Evolutionary conservation across 1,139 yeast genomes (phyloP).

Genomic region (Yamadazyma diospyri): DNA sequence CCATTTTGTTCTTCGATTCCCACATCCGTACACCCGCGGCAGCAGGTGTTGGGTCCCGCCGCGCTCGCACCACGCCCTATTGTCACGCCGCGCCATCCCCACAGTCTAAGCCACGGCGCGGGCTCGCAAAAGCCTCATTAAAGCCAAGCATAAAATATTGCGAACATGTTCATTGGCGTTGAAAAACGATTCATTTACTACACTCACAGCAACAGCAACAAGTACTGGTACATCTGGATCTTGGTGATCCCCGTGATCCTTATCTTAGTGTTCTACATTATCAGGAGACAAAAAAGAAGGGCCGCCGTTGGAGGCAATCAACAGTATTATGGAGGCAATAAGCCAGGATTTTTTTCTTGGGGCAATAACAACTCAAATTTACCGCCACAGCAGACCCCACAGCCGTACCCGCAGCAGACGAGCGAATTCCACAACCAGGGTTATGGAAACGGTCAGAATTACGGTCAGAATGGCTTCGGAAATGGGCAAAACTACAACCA

Average conservation of each 20-base stretch:
- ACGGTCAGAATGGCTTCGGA: background rate
- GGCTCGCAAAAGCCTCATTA: background rate
- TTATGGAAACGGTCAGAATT: background rate
- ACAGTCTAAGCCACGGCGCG: background rate
- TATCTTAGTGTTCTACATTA: background rate
- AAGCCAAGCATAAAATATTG: background rate
- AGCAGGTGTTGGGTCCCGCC: background rate
- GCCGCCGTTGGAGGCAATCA: background rate
- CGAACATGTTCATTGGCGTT: background rate
- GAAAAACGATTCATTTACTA: background rate
- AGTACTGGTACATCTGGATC: background rate
- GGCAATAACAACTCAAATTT: slow-evolving; percentile 3
- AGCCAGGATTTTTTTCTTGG: slow-evolving; percentile 4
- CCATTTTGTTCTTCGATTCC: no score
- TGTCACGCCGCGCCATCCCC: background rate
- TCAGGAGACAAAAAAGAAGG: background rate
- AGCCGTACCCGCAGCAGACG: slow-evolving; percentile 3
- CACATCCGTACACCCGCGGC: no score
- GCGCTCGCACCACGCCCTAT: background rate
- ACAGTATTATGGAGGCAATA: background rate
- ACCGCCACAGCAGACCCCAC: slow-evolving; percentile 9
- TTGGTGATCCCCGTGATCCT: background rate
- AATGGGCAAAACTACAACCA: background rate
- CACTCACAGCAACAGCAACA: background rate
- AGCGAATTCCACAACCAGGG: background rate